Conservation (phyloP, 2,329 filamentous ascomycete species). For the Ophiostoma ips region DNA sequence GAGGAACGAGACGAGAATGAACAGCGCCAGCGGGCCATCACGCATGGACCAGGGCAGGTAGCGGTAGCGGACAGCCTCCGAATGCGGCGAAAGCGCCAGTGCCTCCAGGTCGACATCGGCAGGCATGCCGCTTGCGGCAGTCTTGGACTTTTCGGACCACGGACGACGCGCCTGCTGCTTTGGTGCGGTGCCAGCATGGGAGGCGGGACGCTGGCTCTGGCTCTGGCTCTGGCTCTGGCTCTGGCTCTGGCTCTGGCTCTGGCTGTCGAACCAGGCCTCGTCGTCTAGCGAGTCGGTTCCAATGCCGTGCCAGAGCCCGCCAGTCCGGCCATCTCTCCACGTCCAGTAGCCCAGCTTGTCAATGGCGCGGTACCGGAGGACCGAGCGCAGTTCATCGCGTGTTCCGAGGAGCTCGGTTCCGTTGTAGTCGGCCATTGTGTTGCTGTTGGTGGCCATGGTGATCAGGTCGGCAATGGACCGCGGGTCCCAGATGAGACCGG, state of each 20-base stretch:
- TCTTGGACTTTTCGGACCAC: constrained; percentile 3
- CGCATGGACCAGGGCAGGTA: constrained; percentile 69
- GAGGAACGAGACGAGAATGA: constrained; percentile 43
- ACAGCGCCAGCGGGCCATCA: constrained; percentile 50
- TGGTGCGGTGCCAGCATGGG: constrained; percentile 1
- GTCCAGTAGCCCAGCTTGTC: constrained; percentile 82
- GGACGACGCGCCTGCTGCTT: not conserved
- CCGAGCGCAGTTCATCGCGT: constrained; percentile 37
- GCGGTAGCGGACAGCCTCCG: constrained; percentile 41
- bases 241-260: constrained; percentile 1
- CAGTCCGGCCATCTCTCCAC: constrained; percentile 45
- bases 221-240: no score
- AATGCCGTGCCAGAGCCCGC: constrained; percentile 64
- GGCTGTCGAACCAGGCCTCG: constrained; percentile 7
- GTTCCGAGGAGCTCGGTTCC: constrained; percentile 48
- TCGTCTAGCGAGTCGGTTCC: constrained; percentile 27
- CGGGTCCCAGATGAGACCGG: constrained; percentile 76
- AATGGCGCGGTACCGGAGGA: constrained; percentile 40
- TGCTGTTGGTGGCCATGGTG: constrained; percentile 65
- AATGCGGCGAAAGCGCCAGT: constrained; percentile 28
- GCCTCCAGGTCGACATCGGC: constrained; percentile 21
- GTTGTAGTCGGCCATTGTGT: constrained; percentile 59
- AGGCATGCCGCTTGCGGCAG: not conserved
- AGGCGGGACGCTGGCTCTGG: no score
- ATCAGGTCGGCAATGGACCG: constrained; percentile 70